Conservation (phyloP, 2,329 filamentous ascomycete genomes). For the Colletotrichum sojae region DNA sequence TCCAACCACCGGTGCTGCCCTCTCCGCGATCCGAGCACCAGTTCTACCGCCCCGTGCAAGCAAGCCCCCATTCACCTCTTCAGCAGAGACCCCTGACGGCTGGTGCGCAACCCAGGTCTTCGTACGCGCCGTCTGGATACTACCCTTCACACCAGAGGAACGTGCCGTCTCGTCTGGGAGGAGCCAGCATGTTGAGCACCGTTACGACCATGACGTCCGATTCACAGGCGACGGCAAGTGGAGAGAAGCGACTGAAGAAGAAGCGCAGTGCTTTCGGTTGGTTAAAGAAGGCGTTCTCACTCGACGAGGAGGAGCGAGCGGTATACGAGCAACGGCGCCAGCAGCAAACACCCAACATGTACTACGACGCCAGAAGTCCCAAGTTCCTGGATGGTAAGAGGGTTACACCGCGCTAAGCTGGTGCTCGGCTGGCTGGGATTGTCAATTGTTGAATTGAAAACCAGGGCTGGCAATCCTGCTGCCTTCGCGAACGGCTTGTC, state of each 20-base stretch:
- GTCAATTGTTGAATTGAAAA: background rate
- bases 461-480: background rate
- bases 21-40: conserved; percentile 69
- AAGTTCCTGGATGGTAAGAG: conserved; percentile 71
- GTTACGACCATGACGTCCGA: conserved; percentile 64
- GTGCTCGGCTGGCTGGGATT: background rate
- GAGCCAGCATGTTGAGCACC: conserved; percentile 71
- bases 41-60: conserved; percentile 73
- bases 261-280: conserved; percentile 78
- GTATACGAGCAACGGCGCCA: conserved; percentile 71
- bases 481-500: background rate
- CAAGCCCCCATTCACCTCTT: conserved; percentile 74
- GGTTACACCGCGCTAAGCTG: conserved; percentile 45
- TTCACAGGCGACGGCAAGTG: conserved; percentile 49
- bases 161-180: conserved; percentile 66
- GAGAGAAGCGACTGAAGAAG: conserved; percentile 69
- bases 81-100: conserved; percentile 72
- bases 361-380: conserved; percentile 65
- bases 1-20: conserved; percentile 57
- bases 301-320: conserved; percentile 74
- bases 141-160: conserved; percentile 60
- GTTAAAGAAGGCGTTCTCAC: conserved; percentile 77
- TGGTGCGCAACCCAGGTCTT: conserved; percentile 49
- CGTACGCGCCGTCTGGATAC: conserved; percentile 46
- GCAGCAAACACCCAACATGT: conserved; percentile 60